Conservation (phyloP, 148 eudicot species). For the Persicaria maculosa region DNA sequence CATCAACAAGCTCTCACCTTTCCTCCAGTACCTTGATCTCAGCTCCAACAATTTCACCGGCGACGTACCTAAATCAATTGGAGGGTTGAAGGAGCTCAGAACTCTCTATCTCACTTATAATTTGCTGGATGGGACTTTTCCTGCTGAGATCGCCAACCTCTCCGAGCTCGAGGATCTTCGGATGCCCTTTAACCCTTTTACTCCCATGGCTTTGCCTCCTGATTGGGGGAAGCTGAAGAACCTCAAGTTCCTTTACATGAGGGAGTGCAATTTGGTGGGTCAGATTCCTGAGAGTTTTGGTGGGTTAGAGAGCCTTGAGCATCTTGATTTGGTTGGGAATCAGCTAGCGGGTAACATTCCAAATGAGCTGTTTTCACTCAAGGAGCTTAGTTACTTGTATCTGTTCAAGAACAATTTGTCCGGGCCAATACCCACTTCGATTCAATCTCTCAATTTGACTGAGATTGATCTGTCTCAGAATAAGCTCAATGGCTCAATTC, state of each 20-base stretch:
- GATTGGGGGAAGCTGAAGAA: constrained; percentile 37
- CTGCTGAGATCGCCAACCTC: constrained; percentile 43
- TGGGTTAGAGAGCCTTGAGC: constrained; percentile 35
- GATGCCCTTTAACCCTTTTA: constrained; percentile 33
- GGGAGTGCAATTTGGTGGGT: constrained; percentile 36
- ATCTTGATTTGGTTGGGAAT: constrained; percentile 44
- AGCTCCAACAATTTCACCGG: constrained; percentile 57
- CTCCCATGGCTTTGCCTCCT: constrained; percentile 25
- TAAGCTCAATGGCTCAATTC: constrained; percentile 35
- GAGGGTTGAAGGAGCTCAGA: constrained; percentile 27
- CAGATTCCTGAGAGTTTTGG: constrained; percentile 42
- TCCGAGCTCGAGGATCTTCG: constrained; percentile 28
- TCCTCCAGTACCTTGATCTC: constrained; percentile 35
- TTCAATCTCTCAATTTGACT: constrained; percentile 28
- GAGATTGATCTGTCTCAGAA: constrained; percentile 44
- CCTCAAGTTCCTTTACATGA: constrained; percentile 33
- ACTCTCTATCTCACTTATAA: constrained; percentile 28
- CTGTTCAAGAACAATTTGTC: constrained; percentile 39
- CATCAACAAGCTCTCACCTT: constrained; percentile 34
- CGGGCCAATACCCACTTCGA: constrained; percentile 41
- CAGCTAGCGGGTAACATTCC: constrained; percentile 53
- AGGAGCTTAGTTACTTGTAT: constrained; percentile 39
- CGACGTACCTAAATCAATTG: constrained; percentile 51
- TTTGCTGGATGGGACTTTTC: constrained; percentile 48
- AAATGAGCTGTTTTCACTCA: constrained; percentile 45